Percentiles rank a stretch among this genome's conserved stretches.
phyloP scores from a whole-genome alignment of 2,329 filamentous ascomycete species.

The Metarhizium humberi region DNA sequence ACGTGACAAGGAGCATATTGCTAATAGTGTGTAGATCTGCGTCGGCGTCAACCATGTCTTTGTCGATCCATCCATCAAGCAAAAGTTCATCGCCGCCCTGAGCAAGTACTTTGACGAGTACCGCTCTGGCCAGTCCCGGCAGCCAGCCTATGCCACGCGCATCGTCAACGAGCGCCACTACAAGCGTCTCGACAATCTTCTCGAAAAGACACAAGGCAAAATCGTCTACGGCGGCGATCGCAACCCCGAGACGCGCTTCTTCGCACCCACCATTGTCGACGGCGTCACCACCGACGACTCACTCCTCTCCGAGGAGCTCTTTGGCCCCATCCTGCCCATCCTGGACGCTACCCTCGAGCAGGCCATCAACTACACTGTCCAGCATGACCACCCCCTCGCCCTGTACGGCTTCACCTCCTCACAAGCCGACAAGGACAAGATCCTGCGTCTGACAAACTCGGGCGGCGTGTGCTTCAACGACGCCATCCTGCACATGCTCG shows the following conservation, averaged over 20 bases:
- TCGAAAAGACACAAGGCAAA: conserved; percentile 25
- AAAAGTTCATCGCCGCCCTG: conserved; percentile 25
- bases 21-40: conserved; percentile 16
- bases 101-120: conserved; percentile 21
- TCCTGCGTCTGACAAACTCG: conserved; percentile 21
- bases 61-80: conserved; percentile 28
- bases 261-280: conserved; percentile 29
- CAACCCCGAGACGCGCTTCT: conserved; percentile 18
- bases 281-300: conserved; percentile 25
- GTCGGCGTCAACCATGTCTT: conserved; percentile 32
- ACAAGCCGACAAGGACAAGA: conserved; percentile 23
- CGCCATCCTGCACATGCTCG: conserved; percentile 25
- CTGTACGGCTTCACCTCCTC: conserved; percentile 31
- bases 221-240: conserved; percentile 25
- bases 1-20: conserved; percentile 14
- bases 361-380: conserved; percentile 19
- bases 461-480: conserved; percentile 39
- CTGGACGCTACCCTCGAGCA: conserved; percentile 21
- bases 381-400: conserved; percentile 25
- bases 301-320: conserved; percentile 34
- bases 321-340: conserved; percentile 33
- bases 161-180: conserved; percentile 35
- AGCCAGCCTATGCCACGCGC: conserved; percentile 11
- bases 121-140: conserved; percentile 2
- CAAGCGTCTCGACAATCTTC: conserved; percentile 26